phyloP scores from a whole-genome alignment of 2,329 filamentous ascomycete species.

The Microascus cirrosus region DNA sequence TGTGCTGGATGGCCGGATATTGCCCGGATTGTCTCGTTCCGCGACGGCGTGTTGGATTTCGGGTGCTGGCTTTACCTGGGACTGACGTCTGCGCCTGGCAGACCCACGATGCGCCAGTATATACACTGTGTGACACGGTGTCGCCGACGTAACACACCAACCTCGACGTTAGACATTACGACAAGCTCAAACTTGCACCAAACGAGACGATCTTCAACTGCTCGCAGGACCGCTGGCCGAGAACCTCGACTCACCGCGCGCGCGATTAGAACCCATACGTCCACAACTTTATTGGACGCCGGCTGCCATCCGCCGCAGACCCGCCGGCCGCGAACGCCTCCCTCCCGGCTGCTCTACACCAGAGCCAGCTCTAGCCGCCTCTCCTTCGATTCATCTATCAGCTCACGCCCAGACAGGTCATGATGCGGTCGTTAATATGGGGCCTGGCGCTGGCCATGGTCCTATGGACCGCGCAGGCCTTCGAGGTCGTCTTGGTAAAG shows the following conservation, averaged over 20 bases:
- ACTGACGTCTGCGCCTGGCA: not conserved
- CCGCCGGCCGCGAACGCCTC: not conserved
- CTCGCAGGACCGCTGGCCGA: not conserved
- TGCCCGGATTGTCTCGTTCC: not conserved
- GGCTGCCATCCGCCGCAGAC: not conserved
- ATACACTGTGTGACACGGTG: not conserved
- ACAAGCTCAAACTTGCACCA: not conserved
- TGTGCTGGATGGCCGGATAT: not conserved
- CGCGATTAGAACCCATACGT: not conserved
- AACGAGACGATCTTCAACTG: not conserved
- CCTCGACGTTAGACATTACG: not conserved
- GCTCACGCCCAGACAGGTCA: constrained; percentile 11
- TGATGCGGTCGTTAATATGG: constrained; percentile 44
- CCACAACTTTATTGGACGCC: not conserved
- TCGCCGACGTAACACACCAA: not conserved
- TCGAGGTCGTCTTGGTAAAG: constrained; percentile 48
- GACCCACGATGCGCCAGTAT: not conserved
- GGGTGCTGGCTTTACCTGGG: not conserved
- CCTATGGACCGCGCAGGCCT: constrained; percentile 38
- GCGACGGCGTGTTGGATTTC: not conserved
- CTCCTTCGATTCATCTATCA: constrained; percentile 1
- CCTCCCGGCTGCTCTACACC: not conserved
- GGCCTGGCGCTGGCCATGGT: constrained; percentile 39
- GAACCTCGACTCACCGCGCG: not conserved
- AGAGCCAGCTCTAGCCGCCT: not conserved